Evolutionary conservation across 306 rosid genomes (phyloP), one percentile per base, ranked within the genome.

Genomic region (Herpetospermum pedunculosum): DNA sequence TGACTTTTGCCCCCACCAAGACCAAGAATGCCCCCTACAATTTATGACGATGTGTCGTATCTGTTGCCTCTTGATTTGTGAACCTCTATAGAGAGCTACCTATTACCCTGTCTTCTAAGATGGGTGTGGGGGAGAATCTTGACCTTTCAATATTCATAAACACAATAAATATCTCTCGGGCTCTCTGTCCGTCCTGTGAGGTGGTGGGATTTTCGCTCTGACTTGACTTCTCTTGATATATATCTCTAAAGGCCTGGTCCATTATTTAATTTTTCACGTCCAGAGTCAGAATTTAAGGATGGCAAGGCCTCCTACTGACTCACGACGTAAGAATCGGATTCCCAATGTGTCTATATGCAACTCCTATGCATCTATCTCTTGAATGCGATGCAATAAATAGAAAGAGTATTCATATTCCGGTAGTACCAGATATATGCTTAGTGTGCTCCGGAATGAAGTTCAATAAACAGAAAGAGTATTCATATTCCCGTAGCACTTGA

Each of bases 281-380:
- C 73, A 53, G 74, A 35, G 87, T 85, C 89, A 83, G 81, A 79
- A 80, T 76, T 46, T 75, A 84, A 81, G 86, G 87, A 76, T 73
- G 50, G 83, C 82, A 81, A 78, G 85, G 84, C 75, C 78, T 77
- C 37, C 59, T 77, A 68, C 80, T 77, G 77, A 71, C 75, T 79
- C 89, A 81, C 80, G 90, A 86, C 80, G 81, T 76, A 67, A 38
- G 60, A 77, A 74, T 74, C 59, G 46, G 82, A 18, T 80, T 81
- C 78, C 82, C 81, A 77, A 83, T 80, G 83, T 81, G 79, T 86
- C 74, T 83, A 37, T 29, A 85, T 79, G 47, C 49, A 53, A 43
- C 7, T 75, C 25, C 40, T 55, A 41, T 73, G 75, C 81, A 72
- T 70, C 73, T n/a, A 81, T 86, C 92, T 82, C 77, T n/a, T n/a